Base-by-base conservation (phyloP, 345 rosid genomes). In the Pugionium dolabratum region DNA sequence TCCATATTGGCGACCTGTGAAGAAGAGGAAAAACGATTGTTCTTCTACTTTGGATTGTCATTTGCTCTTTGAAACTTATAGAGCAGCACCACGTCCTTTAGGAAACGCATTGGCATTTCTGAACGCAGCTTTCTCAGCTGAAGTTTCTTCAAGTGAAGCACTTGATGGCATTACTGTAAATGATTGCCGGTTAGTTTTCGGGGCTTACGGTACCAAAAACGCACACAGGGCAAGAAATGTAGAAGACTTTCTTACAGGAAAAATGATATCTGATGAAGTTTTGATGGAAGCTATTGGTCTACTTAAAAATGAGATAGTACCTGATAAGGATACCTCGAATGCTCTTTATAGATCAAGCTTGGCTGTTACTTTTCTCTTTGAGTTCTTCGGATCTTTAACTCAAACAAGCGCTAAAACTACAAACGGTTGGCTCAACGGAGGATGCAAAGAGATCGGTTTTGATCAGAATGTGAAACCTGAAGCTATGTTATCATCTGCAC, bases 71-170 rank as follows among this genome's bases (percentile, higher is more conserved):
- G 92, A 93, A 77, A 88, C 98, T 51, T 88, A 88, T 65, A 77
- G 97, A 76, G 95, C 95, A 52, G 87, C 97, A 30, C 90, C 89
- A 2, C 80, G 96, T 47, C 95, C 91, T 35, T 75, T 79, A 39
- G 98, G 98, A 74, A 93, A 85, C 71, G 96, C 96, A 26, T 78
- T 93, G 61, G 64, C 98, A 4, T 80, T 84, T 80, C 47, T 90
- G 35, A 90, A 90, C 71, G 97, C 97, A n/a, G 91, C 96, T 77
- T 84, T 94, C 79, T 77, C 86, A 79, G 95, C 90, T 69, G 90
- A 90, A 77, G 78, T 85, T 63, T 70, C 81, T 45, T 45, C 39
- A 33, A 75, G 65, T 39, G 69, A 75, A 62, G 47, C 57, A 41
- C 69, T 60, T 64, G 65, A 73, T 71, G 83, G 77, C 47, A 57